Base-by-base conservation (phyloP, 805 yeast species). In the Cyberlindnera galapagoensis region DNA sequence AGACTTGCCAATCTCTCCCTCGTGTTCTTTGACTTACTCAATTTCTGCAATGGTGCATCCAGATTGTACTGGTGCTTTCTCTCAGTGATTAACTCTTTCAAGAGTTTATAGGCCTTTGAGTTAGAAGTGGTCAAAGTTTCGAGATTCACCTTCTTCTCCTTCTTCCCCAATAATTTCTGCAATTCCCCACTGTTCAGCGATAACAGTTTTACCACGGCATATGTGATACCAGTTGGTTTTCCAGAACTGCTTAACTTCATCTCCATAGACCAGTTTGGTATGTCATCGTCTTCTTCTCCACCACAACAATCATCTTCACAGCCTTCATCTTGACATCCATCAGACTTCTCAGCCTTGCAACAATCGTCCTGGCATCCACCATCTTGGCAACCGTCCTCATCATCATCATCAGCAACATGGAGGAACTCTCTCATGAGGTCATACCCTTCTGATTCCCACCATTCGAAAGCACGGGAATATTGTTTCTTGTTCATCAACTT, bases 381-480 rank as follows among this genome's bases (percentile, higher is more conserved):
- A 12, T 43, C 44, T n/a, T n/a, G n/a, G 11, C 31, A 24, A 3
- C 42, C 54, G 6, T 38, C 37, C n/a, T 43, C 44, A 3, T 43
- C 48, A 18, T 42, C 37, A 9, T 28, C 39, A 16, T 35, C 46
- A 8, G 35, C 36, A 2, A 31, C 49, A 11, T 34, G 37, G 5
- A 49, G 18, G 9, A 24, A 30, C 3, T 40, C 46, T 22, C 38
- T 37, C 26, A 46, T 42, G 11, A 62, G 28, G 12, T 56, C 63
- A 40, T 63, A 67, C 5, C 76, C 76, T 13, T 58, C 49, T 9
- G 51, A 54, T 19, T 66, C 69, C 60, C 72, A 68, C 78, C 76
- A 76, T 12, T 57, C 56, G 13, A 72, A 40, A 33, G 63, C 67
- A 26, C 49, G 45, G 7, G 63, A 57, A 22, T 61, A 43, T 35